These are phyloP conservation scores for Trifolium fragiferum DNA, from an alignment of 306 rosid species.

Conservation along the genomic window DNA sequence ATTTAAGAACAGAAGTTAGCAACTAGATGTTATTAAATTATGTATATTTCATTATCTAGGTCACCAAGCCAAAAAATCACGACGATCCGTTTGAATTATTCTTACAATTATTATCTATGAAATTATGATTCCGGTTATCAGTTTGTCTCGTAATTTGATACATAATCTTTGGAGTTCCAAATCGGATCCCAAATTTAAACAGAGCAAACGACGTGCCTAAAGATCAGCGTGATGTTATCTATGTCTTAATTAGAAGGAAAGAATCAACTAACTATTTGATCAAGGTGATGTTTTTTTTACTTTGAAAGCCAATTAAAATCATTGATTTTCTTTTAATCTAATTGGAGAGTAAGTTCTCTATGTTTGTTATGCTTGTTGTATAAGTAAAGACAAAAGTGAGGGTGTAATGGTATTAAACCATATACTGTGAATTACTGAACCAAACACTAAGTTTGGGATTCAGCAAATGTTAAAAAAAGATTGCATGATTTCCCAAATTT, in stretches of 20 bases:
- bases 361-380: not conserved
- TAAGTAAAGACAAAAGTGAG: not conserved
- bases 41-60: conserved; percentile 25
- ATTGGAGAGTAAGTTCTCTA: too few species aligned
- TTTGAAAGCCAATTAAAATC: not conserved
- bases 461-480: conserved; percentile 18
- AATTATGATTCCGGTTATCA: not conserved
- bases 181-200: not conserved
- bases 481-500: not conserved
- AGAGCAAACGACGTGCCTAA: not conserved
- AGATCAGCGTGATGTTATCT: not conserved
- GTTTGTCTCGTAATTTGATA: not conserved
- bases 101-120: too few species aligned
- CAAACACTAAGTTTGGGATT: not conserved
- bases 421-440: conserved; percentile 37
- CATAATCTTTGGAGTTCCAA: not conserved
- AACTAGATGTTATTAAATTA: too few species aligned
- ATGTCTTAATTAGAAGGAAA: not conserved
- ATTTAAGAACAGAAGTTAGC: conserved; percentile 47
- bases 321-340: not conserved
- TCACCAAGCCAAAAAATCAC: conserved; percentile 8
- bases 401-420: conserved; percentile 30
- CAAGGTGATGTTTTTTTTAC: too few species aligned
- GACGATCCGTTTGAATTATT: conserved; percentile 20
- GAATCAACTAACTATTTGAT: too few species aligned